Percentiles rank a stretch among this genome's conserved stretches.
Evolutionary conservation across 2,329 filamentous ascomycete species (phyloP).

Genomic region (Colletotrichum tanaceti): DNA sequence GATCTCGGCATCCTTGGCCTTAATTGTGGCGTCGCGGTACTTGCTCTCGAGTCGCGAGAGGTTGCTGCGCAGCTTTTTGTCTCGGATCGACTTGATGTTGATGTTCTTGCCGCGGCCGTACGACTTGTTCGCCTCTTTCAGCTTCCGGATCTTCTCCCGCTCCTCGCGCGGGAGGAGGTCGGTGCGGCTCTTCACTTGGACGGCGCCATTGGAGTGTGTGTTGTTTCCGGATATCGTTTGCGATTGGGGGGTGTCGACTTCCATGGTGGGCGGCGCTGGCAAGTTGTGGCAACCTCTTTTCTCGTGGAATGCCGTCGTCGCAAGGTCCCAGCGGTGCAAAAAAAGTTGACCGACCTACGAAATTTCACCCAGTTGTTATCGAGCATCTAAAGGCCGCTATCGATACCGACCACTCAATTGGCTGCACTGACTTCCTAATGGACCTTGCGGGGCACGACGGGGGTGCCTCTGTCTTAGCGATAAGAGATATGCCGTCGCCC

Average conservation of each 20-base stretch:
- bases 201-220: conserved; percentile 63
- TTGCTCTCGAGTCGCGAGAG: conserved; percentile 83
- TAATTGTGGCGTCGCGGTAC: conserved; percentile 82
- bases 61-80: conserved; percentile 90
- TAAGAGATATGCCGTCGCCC: conserved; percentile 17
- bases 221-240: conserved; percentile 50
- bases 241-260: conserved; percentile 50
- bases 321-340: conserved; percentile 24
- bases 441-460: too few species aligned
- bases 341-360: conserved; percentile 24
- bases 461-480: conserved; percentile 42
- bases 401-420: not conserved
- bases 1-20: conserved; percentile 95
- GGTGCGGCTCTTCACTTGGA: conserved; percentile 62
- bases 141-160: conserved; percentile 62
- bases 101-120: conserved; percentile 89
- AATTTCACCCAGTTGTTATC: conserved; percentile 35
- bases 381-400: conserved; percentile 11
- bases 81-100: conserved; percentile 77
- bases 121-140: conserved; percentile 73
- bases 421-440: not conserved
- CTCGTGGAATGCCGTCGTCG: conserved; percentile 13
- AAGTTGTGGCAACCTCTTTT: conserved; percentile 2
- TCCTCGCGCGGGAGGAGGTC: conserved; percentile 65
- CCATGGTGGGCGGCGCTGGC: conserved; percentile 48